Percentiles rank a stretch among this genome's conserved stretches.
phyloP scores from a whole-genome alignment of 2,329 filamentous ascomycete genomes.

The Thelonectria rubi region DNA sequence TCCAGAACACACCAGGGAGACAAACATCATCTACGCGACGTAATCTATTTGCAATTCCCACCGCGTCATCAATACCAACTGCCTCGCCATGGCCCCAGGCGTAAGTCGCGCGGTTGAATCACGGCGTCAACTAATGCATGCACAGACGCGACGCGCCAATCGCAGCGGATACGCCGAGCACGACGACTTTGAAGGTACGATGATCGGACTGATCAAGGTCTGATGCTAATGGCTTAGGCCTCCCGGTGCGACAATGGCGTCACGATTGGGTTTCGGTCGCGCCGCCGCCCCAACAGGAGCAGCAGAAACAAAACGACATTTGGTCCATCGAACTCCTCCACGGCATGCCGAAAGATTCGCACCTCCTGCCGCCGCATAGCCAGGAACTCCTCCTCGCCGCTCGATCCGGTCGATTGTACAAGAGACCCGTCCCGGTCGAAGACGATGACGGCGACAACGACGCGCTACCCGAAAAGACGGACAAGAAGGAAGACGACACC shows the following conservation, averaged over 20 bases:
- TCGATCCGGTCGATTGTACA: slow-evolving; percentile 78
- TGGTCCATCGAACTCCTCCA: slow-evolving; percentile 80
- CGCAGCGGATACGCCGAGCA: slow-evolving; percentile 66
- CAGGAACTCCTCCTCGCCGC: slow-evolving; percentile 85
- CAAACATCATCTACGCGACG: slow-evolving; percentile 18
- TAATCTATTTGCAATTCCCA: background rate
- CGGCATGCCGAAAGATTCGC: slow-evolving; percentile 86
- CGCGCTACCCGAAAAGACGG: slow-evolving; percentile 58
- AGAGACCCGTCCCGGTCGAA: slow-evolving; percentile 70
- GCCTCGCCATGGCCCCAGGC: slow-evolving; percentile 51
- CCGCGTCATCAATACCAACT: too few species aligned
- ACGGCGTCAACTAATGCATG: slow-evolving; percentile 32
- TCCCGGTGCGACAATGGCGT: slow-evolving; percentile 92
- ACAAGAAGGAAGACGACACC: slow-evolving; percentile 72
- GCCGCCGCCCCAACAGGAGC: slow-evolving; percentile 72
- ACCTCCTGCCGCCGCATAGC: slow-evolving; percentile 79
- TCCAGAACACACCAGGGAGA: slow-evolving; percentile 27
- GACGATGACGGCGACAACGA: slow-evolving; percentile 67
- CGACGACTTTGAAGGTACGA: slow-evolving; percentile 67
- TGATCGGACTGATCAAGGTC: background rate
- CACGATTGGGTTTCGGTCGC: slow-evolving; percentile 74
- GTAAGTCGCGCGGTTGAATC: slow-evolving; percentile 39
- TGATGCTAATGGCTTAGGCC: slow-evolving; percentile 60
- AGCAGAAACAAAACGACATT: slow-evolving; percentile 68
- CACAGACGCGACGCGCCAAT: slow-evolving; percentile 65